phyloP scores from a whole-genome alignment of 306 rosid genomes.

The Sophora flavescens region DNA sequence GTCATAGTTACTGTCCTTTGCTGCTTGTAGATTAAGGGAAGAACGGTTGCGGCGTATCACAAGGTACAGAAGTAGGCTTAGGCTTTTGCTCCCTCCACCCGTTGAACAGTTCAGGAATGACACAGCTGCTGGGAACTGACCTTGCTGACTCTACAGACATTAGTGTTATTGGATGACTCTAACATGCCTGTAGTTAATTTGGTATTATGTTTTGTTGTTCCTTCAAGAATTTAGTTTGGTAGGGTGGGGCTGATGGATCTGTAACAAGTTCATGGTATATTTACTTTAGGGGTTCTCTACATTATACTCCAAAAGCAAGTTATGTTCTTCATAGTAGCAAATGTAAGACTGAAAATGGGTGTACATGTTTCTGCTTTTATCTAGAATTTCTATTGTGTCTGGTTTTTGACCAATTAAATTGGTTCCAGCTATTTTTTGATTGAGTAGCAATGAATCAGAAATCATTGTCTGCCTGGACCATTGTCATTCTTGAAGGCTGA shows the following conservation, averaged over 20 bases:
- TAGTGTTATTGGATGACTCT: slow-evolving; percentile 21
- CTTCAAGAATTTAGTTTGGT: slow-evolving; percentile 16
- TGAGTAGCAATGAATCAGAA: slow-evolving; percentile 17
- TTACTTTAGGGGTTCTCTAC: background rate
- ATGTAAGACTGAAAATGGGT: slow-evolving; percentile 36
- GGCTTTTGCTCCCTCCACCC: slow-evolving; percentile 85
- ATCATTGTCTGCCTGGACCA: background rate
- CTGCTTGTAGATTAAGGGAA: slow-evolving; percentile 69
- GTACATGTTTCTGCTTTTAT: slow-evolving; percentile 33
- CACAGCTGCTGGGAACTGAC: slow-evolving; percentile 67
- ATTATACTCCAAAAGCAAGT: background rate
- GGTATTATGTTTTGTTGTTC: slow-evolving; percentile 15
- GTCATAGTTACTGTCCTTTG: slow-evolving; percentile 24
- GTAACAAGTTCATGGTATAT: background rate
- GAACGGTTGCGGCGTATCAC: slow-evolving; percentile 73
- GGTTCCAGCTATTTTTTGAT: slow-evolving; percentile 35
- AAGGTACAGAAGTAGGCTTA: slow-evolving; percentile 83
- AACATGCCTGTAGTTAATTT: slow-evolving; percentile 16
- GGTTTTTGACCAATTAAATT: slow-evolving; percentile 30
- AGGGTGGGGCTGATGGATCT: background rate
- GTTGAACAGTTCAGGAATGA: slow-evolving; percentile 75
- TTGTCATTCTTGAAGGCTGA: slow-evolving; percentile 18
- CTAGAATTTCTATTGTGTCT: slow-evolving; percentile 15
- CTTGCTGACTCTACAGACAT: slow-evolving; percentile 37
- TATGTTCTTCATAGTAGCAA: slow-evolving; percentile 1